Evolutionary conservation across 208 protist genomes (phyloP).

Genomic region (Trypanosoma cruzi): DNA sequence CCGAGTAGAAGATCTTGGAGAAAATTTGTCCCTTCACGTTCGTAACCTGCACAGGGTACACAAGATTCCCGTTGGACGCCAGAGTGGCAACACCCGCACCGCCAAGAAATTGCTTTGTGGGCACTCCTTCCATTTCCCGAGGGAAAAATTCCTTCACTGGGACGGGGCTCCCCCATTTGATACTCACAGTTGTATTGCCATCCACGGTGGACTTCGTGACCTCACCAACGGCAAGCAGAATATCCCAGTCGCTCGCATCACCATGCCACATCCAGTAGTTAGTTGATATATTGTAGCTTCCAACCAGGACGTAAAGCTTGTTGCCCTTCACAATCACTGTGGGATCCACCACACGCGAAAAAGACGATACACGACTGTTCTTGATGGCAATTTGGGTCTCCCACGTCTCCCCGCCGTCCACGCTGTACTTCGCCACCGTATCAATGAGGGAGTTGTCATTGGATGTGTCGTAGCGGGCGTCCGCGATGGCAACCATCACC

Average conservation of each 20-base stretch:
- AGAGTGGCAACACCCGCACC: background rate
- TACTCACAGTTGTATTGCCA: too few species aligned
- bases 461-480: background rate
- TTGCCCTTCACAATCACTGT: too few species aligned
- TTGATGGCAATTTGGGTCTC: too few species aligned
- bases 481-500: background rate
- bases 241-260: too few species aligned
- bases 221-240: too few species aligned
- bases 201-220: too few species aligned
- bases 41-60: slow-evolving; percentile 1
- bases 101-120: slow-evolving; percentile 6
- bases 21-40: background rate
- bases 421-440: too few species aligned
- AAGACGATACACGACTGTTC: too few species aligned
- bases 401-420: too few species aligned
- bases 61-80: too few species aligned
- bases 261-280: background rate
- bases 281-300: background rate
- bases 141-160: background rate
- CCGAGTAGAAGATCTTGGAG: background rate
- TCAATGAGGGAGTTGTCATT: too few species aligned
- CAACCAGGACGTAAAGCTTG: background rate
- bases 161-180: background rate
- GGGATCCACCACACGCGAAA: too few species aligned
- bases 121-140: background rate